Base-by-base conservation (phyloP, 2,329 filamentous ascomycete species). In the Colletotrichum karsti region DNA sequence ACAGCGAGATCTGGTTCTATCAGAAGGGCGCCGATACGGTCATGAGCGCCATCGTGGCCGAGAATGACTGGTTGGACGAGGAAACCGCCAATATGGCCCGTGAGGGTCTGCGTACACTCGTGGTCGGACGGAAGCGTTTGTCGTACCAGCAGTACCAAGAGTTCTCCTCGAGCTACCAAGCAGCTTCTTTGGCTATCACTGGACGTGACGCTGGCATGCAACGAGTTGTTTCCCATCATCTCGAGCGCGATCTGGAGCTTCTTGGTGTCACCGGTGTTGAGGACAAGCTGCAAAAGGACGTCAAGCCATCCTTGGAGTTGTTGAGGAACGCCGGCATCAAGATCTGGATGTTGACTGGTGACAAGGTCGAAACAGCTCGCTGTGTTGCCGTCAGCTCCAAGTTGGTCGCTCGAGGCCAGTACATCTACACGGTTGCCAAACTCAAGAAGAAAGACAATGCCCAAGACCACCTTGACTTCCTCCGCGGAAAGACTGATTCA, bases 21-120 rank as follows among this genome's bases (percentile, higher is more conserved):
- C 95, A 99, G 75, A 99, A 99, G 80, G 96, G 96, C 69, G 97
- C 96, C 3, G 97, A 99, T 77, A 98, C 96, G 0, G 95, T 99
- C 71, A 99, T 99, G 97, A 89, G 91, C n/a, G 88, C 91, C 3
- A 98, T 99, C 72, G 96, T 99, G 37, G 93, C 92, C 7, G 90
- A 95, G 18, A 99, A 98, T 76, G 96, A 99, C 82, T 99, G 96
- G 97, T 89, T 99, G 0, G 96, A 99, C 73, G 96, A 99, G 79
- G 96, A 99, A 79, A 98, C 96, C 0, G 93, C 94, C n/a, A 99
- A 99, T 78, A 99, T 99, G 97, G 97, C 97, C 6, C 91, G 96
- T 53, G 97, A 99, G 84, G 96, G 96, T 41, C 84, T 99, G 55
- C 91, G 96, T 65, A 99, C 96, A 1, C 86, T 99, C 6, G 96